Base-by-base conservation (phyloP, 2,329 filamentous ascomycete genomes). In the Tolypocladium capitatum region DNA sequence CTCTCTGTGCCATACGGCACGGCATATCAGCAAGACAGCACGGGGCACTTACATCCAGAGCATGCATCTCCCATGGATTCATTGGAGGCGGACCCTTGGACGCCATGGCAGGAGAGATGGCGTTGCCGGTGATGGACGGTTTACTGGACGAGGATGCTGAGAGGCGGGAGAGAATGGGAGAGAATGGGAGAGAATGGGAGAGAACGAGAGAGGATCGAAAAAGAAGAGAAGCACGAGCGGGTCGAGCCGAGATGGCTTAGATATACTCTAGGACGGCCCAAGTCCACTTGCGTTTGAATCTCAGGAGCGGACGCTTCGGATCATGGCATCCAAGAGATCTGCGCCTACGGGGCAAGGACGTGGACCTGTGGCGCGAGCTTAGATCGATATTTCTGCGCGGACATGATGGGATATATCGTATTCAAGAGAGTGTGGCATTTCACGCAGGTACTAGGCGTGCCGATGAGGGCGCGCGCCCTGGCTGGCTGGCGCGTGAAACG, bases 31-130 rank as follows among this genome's bases (percentile, higher is more conserved):
- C 31, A 16, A n/a, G 31, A n/a, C 16, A 2, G 14, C 9, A 18
- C 18, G 16, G 13, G 21, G 45, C 6, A 51, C 63, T 46, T 53
- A 70, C 68, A 21, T 61, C 51, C 16, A 67, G 46, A n/a, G 65
- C 65, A 24, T 56, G 58, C 5, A 46, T 44, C 51, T 67, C 65
- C 65, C 65, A 66, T 0, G 62, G 51, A 46, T 66, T 66, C 56
- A 66, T 58, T 21, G 49, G 53, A 13, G 53, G 47, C 4, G 52
- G 47, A 32, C 46, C 45, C 32, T 38, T 41, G n/a, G 53, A 55
- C n/a, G 45, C 43, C 49, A 53, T 51, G 45, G 32, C 41, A 20
- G 27, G n/a, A 28, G 14, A 20, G 6, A 21, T 1, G 45, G 28
- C 4, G 43, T 9, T 21, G 8, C 3, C 8, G 42, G 11, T 4